Evolutionary conservation across 192 early-diverging fungal genomes (phyloP).

Genomic region (Dimargaris cristalligena): DNA sequence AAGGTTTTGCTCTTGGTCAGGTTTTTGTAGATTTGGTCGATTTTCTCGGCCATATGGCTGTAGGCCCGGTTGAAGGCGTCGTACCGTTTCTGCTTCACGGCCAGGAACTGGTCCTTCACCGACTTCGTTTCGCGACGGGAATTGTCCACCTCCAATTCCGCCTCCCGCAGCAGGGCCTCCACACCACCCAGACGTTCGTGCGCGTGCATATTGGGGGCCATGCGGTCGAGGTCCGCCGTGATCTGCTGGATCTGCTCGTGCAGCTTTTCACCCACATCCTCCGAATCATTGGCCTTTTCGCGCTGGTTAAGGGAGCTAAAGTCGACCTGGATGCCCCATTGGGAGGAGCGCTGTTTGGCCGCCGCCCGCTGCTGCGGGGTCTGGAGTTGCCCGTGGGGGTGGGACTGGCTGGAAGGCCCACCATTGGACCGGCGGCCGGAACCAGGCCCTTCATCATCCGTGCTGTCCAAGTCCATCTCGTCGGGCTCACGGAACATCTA

Average conservation of each 20-base stretch:
- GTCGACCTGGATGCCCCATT: conserved; percentile 14
- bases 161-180: conserved; percentile 54
- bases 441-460: conserved; percentile 29
- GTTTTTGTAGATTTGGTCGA: conserved; percentile 93
- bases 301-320: conserved; percentile 7
- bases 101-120: conserved; percentile 67
- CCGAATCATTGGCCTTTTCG: conserved; percentile 13
- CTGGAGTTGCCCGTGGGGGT: not conserved
- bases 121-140: conserved; percentile 62
- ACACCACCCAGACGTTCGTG: conserved; percentile 75
- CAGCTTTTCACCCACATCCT: conserved; percentile 47
- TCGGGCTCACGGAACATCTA: conserved; percentile 5
- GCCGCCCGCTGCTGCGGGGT: conserved; percentile 7
- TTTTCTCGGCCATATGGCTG: conserved; percentile 74
- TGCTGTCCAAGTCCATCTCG: conserved; percentile 12
- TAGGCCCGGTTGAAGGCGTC: conserved; percentile 67
- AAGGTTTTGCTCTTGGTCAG: conserved; percentile 73
- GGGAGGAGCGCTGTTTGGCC: conserved; percentile 11
- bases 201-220: conserved; percentile 85
- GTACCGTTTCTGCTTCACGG: conserved; percentile 58
- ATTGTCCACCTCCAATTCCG: conserved; percentile 68
- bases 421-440: conserved; percentile 16
- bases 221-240: conserved; percentile 52
- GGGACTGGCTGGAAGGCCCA: not conserved
- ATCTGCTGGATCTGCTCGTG: conserved; percentile 39